These are phyloP conservation scores for Rhizophora apiculata DNA, from an alignment of 345 rosid genomes.

Conservation along the genomic window DNA sequence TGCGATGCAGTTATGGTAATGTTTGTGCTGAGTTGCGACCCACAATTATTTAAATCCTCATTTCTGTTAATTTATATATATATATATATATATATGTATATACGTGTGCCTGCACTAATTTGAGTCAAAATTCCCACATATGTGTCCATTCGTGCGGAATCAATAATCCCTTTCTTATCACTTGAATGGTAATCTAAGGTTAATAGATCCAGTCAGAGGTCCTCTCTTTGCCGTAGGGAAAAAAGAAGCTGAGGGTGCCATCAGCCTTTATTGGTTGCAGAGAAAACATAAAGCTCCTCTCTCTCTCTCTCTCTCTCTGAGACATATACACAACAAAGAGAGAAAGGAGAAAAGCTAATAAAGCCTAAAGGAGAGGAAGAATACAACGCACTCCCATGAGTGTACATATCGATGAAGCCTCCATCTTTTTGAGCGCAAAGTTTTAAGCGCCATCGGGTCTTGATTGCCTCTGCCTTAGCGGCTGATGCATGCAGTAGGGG, in stretches of 20 bases:
- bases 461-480: constrained; percentile 9
- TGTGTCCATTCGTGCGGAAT: no score
- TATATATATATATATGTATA: no score
- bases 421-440: constrained; percentile 42
- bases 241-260: constrained; percentile 27
- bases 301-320: background rate
- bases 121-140: no score
- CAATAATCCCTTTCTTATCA: no score
- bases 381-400: constrained; percentile 51
- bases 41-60: no score
- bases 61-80: no score
- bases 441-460: background rate
- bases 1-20: no score
- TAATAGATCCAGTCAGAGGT: background rate
- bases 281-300: constrained; percentile 45
- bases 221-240: background rate
- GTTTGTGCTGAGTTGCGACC: no score
- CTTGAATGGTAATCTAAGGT: no score
- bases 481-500: constrained; percentile 1
- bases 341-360: constrained; percentile 29
- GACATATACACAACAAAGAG: constrained; percentile 11
- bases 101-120: no score
- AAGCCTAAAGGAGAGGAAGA: constrained; percentile 42
- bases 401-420: constrained; percentile 64
- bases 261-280: constrained; percentile 43